Conservation (phyloP, 768 basidiomycete species). For the Nidularia sp. region DNA sequence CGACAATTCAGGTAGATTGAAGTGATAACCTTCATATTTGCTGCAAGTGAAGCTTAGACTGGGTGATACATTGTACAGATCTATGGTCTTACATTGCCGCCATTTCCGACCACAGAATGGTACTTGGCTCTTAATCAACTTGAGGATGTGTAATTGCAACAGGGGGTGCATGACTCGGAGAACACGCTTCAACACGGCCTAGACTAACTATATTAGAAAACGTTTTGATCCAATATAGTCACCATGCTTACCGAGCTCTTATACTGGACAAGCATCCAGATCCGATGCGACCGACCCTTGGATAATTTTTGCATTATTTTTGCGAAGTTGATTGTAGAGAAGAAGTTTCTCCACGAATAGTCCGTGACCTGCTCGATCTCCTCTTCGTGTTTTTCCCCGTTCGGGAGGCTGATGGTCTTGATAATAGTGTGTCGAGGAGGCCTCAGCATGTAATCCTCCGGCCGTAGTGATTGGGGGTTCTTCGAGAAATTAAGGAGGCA, state of each 20-base stretch:
- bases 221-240: background rate
- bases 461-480: slow-evolving; percentile 50
- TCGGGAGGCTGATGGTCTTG: slow-evolving; percentile 57
- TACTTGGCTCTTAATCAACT: slow-evolving; percentile 98
- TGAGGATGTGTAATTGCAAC: slow-evolving; percentile 91
- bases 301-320: slow-evolving; percentile 98
- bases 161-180: slow-evolving; percentile 91
- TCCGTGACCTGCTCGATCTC: slow-evolving; percentile 91
- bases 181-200: slow-evolving; percentile 96
- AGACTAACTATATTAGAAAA: background rate
- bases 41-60: slow-evolving; percentile 33
- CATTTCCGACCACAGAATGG: slow-evolving; percentile 98
- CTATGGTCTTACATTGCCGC: slow-evolving; percentile 79
- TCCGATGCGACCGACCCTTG: slow-evolving; percentile 90
- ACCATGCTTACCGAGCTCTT: slow-evolving; percentile 86
- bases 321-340: slow-evolving; percentile 94
- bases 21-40: slow-evolving; percentile 99
- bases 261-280: slow-evolving; percentile 95
- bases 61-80: slow-evolving; percentile 1
- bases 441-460: slow-evolving; percentile 65
- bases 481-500: slow-evolving; percentile 78
- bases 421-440: slow-evolving; percentile 55
- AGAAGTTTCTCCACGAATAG: slow-evolving; percentile 98
- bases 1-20: slow-evolving; percentile 97
- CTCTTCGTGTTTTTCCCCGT: slow-evolving; percentile 74